A percentile compares a stretch with the other conserved stretches of the same genome.
phyloP scores from a whole-genome alignment of 768 basidiomycete species.

The Tricholoma matsutake region DNA sequence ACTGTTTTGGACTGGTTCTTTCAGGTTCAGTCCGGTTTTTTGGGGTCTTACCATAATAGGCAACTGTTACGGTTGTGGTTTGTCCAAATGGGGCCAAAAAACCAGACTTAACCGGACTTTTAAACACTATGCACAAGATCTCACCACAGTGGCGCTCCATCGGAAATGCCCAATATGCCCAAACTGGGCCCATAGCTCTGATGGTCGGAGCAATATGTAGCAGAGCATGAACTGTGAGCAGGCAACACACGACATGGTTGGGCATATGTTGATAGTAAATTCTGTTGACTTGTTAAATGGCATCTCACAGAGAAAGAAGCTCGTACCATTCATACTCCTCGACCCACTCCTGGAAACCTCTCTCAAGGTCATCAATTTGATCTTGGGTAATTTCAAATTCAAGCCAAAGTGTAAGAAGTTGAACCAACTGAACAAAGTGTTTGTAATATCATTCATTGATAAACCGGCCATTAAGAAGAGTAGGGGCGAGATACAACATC shows the following conservation, averaged over 20 bases:
- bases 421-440: background rate
- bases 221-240: background rate
- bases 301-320: background rate
- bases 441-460: conserved; percentile 31
- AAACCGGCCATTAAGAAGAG: background rate
- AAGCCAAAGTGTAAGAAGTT: conserved; percentile 15
- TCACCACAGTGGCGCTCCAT: conserved; percentile 37
- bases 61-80: too few species aligned
- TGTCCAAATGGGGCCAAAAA: too few species aligned
- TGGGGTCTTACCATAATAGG: too few species aligned
- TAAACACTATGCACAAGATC: too few species aligned
- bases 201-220: background rate
- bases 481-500: background rate
- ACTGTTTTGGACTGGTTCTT: too few species aligned
- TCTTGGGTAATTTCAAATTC: conserved; percentile 23
- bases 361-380: conserved; percentile 5
- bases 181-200: too few species aligned
- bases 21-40: too few species aligned
- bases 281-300: conserved; percentile 12
- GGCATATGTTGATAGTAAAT: conserved; percentile 31
- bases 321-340: conserved; percentile 35
- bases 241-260: too few species aligned
- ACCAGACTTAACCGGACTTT: too few species aligned
- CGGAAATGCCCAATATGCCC: conserved; percentile 26
- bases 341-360: conserved; percentile 38